These are phyloP conservation scores for Arthrobotrys megalospora DNA, from an alignment of 2,329 filamentous ascomycete species.

Conservation along the genomic window DNA sequence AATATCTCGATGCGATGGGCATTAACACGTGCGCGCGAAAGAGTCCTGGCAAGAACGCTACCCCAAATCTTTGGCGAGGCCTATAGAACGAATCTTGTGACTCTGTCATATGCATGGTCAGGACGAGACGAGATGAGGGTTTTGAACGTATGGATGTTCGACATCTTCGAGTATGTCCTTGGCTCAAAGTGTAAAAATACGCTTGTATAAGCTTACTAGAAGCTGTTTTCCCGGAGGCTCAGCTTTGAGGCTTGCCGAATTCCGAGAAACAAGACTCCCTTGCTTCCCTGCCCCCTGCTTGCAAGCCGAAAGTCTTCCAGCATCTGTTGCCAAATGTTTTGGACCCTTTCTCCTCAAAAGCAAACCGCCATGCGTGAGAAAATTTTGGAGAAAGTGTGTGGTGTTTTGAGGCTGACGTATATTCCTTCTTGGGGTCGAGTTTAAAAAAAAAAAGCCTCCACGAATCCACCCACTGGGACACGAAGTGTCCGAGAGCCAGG, in stretches of 20 bases:
- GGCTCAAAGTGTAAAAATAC: background rate
- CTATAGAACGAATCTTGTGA: constrained; percentile 12
- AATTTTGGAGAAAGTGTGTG: background rate
- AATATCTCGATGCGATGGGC: constrained; percentile 23
- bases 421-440: background rate
- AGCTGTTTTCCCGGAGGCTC: constrained; percentile 18
- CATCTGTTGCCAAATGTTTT: no score
- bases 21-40: constrained; percentile 15
- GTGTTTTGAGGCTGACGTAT: constrained; percentile 12
- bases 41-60: background rate
- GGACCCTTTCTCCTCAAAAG: no score
- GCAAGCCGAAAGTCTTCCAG: background rate
- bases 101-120: background rate
- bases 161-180: background rate
- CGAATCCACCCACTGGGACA: background rate
- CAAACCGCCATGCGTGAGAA: background rate
- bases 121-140: background rate
- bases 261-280: constrained; percentile 40
- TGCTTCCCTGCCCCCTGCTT: background rate
- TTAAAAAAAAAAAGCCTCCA: background rate
- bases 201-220: constrained; percentile 20
- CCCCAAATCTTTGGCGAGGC: no score
- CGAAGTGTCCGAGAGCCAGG: constrained; percentile 1
- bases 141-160: background rate
- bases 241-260: constrained; percentile 38